phyloP scores from a whole-genome alignment of 2,329 filamentous ascomycete genomes.

The Botrytis galanthina region DNA sequence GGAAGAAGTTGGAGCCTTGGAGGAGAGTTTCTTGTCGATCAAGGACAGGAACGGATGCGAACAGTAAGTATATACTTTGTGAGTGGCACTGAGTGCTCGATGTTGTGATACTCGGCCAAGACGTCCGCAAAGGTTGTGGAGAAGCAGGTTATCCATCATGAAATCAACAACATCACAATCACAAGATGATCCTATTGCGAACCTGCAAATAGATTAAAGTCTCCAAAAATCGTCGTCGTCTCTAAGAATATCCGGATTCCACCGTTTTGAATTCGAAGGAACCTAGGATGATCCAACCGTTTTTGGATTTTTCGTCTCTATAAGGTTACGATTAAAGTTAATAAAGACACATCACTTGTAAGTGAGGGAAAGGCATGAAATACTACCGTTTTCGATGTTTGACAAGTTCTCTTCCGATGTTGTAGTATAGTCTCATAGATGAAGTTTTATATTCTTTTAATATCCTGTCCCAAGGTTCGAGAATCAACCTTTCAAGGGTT shows the following conservation, averaged over 20 bases:
- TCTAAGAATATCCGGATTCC: background rate
- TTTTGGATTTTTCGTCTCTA: background rate
- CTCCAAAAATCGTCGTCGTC: no score
- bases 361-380: background rate
- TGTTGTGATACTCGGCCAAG: background rate
- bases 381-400: background rate
- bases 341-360: background rate
- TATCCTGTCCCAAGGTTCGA: background rate
- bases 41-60: background rate
- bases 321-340: background rate
- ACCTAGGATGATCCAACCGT: background rate
- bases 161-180: background rate
- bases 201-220: background rate
- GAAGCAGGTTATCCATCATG: background rate
- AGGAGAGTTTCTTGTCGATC: slow-evolving; percentile 9
- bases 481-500: background rate
- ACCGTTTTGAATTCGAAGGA: background rate
- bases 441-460: slow-evolving; percentile 2
- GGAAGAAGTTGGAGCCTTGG: background rate
- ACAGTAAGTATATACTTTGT: background rate
- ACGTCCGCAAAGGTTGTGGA: background rate
- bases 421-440: background rate
- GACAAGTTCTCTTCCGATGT: background rate
- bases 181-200: background rate
- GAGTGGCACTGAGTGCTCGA: background rate